A percentile compares a stretch with the other conserved stretches of the same genome.
phyloP scores from a whole-genome alignment of 2,329 filamentous ascomycete species.

The Triangularia setosa region DNA sequence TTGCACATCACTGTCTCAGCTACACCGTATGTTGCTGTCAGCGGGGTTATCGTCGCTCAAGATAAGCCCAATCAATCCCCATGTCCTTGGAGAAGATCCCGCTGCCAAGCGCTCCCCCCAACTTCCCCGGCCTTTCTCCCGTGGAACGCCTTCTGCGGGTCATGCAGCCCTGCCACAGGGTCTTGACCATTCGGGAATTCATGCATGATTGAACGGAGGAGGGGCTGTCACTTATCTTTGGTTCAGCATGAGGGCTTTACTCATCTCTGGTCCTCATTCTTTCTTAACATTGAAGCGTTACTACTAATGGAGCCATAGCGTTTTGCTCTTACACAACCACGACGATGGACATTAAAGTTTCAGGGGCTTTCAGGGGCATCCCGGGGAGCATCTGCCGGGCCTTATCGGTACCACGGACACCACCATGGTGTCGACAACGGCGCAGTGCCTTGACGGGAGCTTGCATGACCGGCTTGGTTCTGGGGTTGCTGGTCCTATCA shows the following conservation, averaged over 20 bases:
- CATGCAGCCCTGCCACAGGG: not conserved
- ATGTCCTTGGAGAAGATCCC: constrained; percentile 1
- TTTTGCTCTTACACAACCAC: not conserved
- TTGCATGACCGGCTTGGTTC: not conserved
- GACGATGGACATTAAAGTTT: not conserved
- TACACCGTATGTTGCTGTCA: constrained; percentile 1
- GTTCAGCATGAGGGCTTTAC: not conserved
- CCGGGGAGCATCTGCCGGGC: not conserved
- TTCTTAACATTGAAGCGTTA: not conserved
- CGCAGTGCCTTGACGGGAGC: not conserved
- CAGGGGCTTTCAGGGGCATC: not conserved
- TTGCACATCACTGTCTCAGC: constrained; percentile 1
- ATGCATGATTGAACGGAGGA: not conserved
- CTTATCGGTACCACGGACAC: not conserved
- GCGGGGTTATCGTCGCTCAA: not conserved
- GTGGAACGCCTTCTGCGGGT: constrained; percentile 4
- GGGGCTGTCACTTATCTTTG: not conserved
- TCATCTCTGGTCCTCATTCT: not conserved
- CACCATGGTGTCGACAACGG: not conserved
- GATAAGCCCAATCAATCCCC: not conserved
- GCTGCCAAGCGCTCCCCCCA: constrained; percentile 2
- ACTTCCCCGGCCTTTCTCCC: not conserved
- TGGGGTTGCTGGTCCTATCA: not conserved
- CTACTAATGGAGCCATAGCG: not conserved
- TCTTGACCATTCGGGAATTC: not conserved